Evolutionary conservation across 768 basidiomycete species (phyloP), one percentile per base, ranked within the genome.

Genomic region (Russula brevipes): DNA sequence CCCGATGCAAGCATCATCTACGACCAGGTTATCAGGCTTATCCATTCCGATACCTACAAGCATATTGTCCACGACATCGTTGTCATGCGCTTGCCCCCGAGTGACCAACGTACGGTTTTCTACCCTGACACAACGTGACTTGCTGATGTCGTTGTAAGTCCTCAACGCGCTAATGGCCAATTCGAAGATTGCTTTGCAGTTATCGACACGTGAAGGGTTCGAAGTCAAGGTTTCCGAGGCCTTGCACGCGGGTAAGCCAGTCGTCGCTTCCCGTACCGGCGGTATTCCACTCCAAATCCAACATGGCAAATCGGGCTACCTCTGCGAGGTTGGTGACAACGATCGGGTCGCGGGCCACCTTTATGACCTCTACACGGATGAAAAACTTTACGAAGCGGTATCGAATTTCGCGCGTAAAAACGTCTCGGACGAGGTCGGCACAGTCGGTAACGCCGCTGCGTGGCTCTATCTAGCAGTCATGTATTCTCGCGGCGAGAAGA

Each of bases 151-250:
- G 3, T n/a, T 45, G 56, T 65, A 24, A 86, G 88, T 96, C 55
- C 80, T 98, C 63, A 94, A 96, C 68, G 87, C 89, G 9, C 81
- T 97, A 69, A 83, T 97, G 83, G 86, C 89, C 57, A 95, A 94
- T 68, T 82, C 91, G 50, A 87, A 90, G 78, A 87, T 95, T 61
- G 94, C 91, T 4, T 82, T 93, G 54, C 95, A 98, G 74, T 85
- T 98, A 50, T 94, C 91, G 56, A 88, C 89, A 50, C 88, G 94
- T 61, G 95, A 98, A 77, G 95, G 95, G 35, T 98, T 97, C 76
- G 95, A 98, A 72, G 92, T 98, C 76, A 98, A 98, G 75, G 94
- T 95, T 54, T 94, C 92, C 52, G 92, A 96, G 76, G 92, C 91
- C n/a, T 80, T 98, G 57, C 91, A 95, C 74, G 85, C 91, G 36